Evolutionary conservation across 2,329 filamentous ascomycete genomes (phyloP).

Genomic region (Volutella citrinella): DNA sequence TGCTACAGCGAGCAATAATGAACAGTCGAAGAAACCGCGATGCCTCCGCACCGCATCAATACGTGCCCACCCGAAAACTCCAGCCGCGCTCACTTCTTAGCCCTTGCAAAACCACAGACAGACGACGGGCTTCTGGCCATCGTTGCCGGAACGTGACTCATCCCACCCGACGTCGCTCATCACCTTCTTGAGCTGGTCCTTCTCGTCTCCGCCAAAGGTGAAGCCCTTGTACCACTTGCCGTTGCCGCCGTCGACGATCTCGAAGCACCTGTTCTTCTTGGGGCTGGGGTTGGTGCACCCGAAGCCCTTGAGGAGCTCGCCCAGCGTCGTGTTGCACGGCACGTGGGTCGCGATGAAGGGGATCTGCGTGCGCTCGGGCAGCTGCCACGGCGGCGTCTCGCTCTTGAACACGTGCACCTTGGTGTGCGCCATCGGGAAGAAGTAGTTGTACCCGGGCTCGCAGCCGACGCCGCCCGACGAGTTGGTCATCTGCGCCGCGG

Average conservation of each 20-base stretch:
- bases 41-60: too few relatives aligned
- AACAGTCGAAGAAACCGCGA: too few relatives aligned
- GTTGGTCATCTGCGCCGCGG: conserved; percentile 54
- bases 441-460: conserved; percentile 62
- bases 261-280: conserved; percentile 55
- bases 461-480: conserved; percentile 55
- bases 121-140: conserved; percentile 51
- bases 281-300: conserved; percentile 50
- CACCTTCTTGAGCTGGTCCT: conserved; percentile 44
- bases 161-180: conserved; percentile 61
- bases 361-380: conserved; percentile 39
- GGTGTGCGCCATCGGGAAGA: conserved; percentile 56
- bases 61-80: too few relatives aligned
- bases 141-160: conserved; percentile 42
- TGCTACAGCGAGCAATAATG: too few relatives aligned
- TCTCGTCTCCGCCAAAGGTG: conserved; percentile 48
- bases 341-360: conserved; percentile 50
- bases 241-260: conserved; percentile 52
- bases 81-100: conserved; percentile 24
- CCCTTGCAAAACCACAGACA: conserved; percentile 59
- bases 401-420: conserved; percentile 58
- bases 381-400: conserved; percentile 50
- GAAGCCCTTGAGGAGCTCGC: conserved; percentile 56
- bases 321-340: conserved; percentile 50
- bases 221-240: conserved; percentile 59